Conservation (phyloP, 164 flowering plant genomes). For the Buxus sempervirens region DNA sequence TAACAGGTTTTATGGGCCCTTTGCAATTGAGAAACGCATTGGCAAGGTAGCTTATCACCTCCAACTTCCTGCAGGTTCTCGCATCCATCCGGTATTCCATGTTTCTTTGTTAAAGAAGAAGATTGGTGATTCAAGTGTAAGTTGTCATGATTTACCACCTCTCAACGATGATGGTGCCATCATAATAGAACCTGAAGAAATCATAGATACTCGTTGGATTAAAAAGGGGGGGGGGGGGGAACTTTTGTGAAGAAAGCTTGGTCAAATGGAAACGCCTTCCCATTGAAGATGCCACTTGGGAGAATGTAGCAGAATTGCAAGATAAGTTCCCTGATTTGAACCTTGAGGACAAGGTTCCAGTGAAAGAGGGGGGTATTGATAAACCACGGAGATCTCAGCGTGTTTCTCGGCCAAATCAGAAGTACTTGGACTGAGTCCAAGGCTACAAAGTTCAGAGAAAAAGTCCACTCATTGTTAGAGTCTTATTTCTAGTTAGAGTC, state of each 20-base stretch:
- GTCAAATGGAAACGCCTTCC: no score
- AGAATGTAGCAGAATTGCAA: no score
- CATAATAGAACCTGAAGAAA: background rate
- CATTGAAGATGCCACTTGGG: no score
- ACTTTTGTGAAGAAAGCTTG: no score
- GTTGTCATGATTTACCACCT: constrained; percentile 1
- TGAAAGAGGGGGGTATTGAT: no score
- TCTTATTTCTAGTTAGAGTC: constrained; percentile 8
- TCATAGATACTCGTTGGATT: background rate
- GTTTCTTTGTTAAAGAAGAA: constrained; percentile 8
- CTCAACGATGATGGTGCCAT: constrained; percentile 7
- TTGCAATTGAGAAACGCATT: background rate
- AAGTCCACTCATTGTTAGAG: background rate
- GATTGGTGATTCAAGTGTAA: constrained; percentile 6
- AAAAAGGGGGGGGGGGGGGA: no score
- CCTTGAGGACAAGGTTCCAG: no score
- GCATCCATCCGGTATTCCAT: constrained; percentile 10
- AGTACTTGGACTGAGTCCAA: constrained; percentile 10
- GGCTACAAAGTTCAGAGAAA: background rate
- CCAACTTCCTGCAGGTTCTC: background rate
- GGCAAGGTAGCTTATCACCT: constrained; percentile 1
- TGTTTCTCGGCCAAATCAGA: constrained; percentile 15
- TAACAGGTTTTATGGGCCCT: constrained; percentile 4
- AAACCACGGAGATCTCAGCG: constrained; percentile 5
- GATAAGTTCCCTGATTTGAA: no score